phyloP scores from a whole-genome alignment of 768 basidiomycete genomes.

The Hygrocybe coccinea region DNA sequence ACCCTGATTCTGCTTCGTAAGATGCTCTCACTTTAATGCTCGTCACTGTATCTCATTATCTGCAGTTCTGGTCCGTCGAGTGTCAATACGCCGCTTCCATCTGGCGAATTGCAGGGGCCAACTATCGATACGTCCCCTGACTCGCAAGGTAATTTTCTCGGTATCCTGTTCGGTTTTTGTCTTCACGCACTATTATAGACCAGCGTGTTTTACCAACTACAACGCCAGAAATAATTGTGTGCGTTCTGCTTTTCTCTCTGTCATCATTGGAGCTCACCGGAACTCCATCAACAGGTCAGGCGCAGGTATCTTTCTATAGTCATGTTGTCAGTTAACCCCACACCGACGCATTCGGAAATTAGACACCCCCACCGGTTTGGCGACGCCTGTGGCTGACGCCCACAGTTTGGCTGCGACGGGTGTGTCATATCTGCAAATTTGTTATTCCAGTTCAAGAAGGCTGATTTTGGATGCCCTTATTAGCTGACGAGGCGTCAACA shows the following conservation, averaged over 20 bases:
- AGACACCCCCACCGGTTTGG: neutral
- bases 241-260: neutral
- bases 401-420: neutral
- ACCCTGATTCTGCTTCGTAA: neutral
- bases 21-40: neutral
- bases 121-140: neutral
- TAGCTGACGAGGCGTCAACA: neutral
- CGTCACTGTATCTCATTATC: neutral
- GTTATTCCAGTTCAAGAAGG: neutral
- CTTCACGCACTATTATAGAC: neutral
- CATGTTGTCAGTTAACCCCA: too few species aligned
- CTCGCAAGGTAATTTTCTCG: neutral
- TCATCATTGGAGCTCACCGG: neutral
- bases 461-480: neutral
- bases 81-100: neutral
- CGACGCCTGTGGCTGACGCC: neutral
- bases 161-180: neutral
- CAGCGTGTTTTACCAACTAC: neutral
- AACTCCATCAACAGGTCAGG: neutral
- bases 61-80: neutral
- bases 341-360: neutral
- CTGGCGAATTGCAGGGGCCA: neutral
- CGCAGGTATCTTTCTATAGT: neutral
- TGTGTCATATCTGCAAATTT: neutral
- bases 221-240: neutral